Base-by-base conservation (phyloP, 1,139 yeast genomes). In the Geotrichum carabidarum region DNA sequence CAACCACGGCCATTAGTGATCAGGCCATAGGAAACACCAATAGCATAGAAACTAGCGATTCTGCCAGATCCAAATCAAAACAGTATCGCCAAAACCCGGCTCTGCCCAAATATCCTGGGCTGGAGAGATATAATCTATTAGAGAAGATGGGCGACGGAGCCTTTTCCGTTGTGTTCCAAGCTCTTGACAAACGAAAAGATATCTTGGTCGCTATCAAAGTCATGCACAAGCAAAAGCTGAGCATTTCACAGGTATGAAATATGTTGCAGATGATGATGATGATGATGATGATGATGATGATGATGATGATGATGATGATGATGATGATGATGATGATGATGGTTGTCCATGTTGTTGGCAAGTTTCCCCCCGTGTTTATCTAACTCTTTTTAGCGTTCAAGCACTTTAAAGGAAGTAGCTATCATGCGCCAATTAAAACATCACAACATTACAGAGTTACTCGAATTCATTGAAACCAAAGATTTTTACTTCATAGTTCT, bases 101-200 rank as follows among this genome's bases (percentile, higher is more conserved):
- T 30, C 44, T 50, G 22, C 54, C 56, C 42, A n/a, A 31, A n/a
- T 53, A 51, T 34, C 30, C 43, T 0, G 56, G 53, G 5, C 43
- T 55, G 5, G 53, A 53, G 30, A 48, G 74, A 34, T 82, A 78
- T 65, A 66, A 68, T 48, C 71, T 80, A 49, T 59, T 76, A 56
- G 79, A 70, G 58, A 72, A 74, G 61, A 71, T 74, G 71, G 78
- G 77, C 52, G 78, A 75, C 67, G 98, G 98, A 14, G 98, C 98
- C 0, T 91, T 91, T 68, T 87, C 96, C 3, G 78, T 81, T 27
- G 98, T 91, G 5, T 90, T 83, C 71, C 81, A 81, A 63, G 97
- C 96, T 0, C 62, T 74, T 38, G 82, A 84, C 63, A n/a, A n/a
- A 58, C 68, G 4, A 62, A 63, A 9, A 1, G 73, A 77, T 17